These are phyloP conservation scores for Beauveria brongniartii DNA, from an alignment of 2,329 filamentous ascomycete species.

Conservation along the genomic window DNA sequence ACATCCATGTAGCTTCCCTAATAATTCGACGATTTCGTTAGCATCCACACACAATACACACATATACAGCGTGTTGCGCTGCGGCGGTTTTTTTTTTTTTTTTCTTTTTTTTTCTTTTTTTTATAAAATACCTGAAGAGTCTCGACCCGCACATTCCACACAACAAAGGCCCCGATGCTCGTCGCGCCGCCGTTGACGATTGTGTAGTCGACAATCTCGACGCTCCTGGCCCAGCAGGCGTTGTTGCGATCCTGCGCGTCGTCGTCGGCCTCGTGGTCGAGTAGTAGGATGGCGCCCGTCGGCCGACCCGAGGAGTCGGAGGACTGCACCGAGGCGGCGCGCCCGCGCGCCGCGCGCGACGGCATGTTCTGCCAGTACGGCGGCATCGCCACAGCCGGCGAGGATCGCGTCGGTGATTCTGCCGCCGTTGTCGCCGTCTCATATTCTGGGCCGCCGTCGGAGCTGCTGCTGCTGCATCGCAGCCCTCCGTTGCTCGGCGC, in stretches of 20 bases:
- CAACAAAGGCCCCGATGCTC: conserved; percentile 79
- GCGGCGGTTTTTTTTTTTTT: no score
- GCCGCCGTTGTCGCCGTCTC: background rate
- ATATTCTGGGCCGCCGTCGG: no score
- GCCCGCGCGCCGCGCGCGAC: conserved; percentile 28
- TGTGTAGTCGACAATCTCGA: conserved; percentile 49
- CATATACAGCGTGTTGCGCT: no score
- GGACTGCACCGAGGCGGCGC: conserved; percentile 37
- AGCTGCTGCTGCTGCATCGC: no score
- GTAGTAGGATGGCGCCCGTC: conserved; percentile 49
- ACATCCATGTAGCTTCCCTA: conserved; percentile 55
- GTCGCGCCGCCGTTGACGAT: conserved; percentile 48
- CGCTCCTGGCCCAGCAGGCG: conserved; percentile 58
- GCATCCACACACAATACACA: no score
- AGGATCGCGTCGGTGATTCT: conserved; percentile 19
- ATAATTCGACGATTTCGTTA: no score
- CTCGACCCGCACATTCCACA: conserved; percentile 85
- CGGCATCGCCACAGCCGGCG: conserved; percentile 28
- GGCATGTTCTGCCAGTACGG: conserved; percentile 35
- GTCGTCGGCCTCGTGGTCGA: conserved; percentile 51
- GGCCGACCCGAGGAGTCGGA: conserved; percentile 42
- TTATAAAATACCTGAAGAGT: conserved; percentile 61
- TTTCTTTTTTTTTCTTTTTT: no score
- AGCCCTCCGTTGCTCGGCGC: no score
- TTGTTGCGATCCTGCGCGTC: conserved; percentile 39